phyloP scores from a whole-genome alignment of 179 eudicot species.

The Spergularia azorica region DNA sequence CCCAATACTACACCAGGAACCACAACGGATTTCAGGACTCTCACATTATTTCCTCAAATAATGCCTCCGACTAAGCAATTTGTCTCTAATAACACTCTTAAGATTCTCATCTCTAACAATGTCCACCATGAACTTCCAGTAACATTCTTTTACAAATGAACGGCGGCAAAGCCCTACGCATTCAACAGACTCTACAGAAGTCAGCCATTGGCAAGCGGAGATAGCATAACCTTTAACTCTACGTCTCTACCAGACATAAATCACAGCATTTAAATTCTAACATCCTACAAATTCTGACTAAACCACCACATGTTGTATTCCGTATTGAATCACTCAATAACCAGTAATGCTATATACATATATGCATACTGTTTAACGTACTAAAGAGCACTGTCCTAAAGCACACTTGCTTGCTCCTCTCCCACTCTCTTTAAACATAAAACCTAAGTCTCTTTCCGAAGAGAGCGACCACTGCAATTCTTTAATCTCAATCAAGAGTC shows the following conservation, averaged over 20 bases:
- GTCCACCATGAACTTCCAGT: background rate
- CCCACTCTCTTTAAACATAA: background rate
- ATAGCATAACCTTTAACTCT: slow-evolving; percentile 8
- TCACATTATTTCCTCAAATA: background rate
- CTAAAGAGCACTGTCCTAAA: background rate
- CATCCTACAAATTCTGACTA: background rate
- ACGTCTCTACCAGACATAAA: background rate
- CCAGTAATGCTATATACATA: background rate
- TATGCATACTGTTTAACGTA: background rate
- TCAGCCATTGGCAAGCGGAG: background rate
- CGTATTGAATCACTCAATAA: background rate
- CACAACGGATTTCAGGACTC: background rate
- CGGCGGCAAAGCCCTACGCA: background rate
- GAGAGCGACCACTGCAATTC: background rate
- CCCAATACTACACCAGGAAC: background rate
- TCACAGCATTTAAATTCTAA: background rate
- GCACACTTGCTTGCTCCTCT: background rate
- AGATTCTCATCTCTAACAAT: background rate
- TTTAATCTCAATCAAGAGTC: slow-evolving; percentile 1
- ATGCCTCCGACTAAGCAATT: background rate
- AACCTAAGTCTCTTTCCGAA: background rate
- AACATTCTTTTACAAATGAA: background rate
- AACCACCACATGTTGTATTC: background rate
- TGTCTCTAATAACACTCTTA: background rate
- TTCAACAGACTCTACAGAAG: background rate